Conservation (phyloP, 306 rosid species). For the Begonia loranthoides region DNA sequence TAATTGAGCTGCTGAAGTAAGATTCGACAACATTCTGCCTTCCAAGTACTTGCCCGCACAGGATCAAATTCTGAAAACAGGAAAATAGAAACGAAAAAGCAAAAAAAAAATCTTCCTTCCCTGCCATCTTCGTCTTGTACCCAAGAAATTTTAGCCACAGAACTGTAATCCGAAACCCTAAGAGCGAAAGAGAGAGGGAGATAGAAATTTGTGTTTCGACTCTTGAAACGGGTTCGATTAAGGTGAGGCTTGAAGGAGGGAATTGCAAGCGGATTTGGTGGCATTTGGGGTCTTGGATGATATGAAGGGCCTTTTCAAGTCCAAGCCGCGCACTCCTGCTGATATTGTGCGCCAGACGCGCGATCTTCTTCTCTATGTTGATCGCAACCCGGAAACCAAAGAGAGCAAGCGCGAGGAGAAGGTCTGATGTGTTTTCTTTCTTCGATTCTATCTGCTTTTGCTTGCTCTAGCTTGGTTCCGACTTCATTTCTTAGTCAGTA, state of each 20-base stretch:
- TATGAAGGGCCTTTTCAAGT: constrained; percentile 92
- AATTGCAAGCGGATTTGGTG: background rate
- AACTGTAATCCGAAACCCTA: no score
- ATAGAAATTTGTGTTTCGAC: no score
- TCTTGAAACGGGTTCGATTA: no score
- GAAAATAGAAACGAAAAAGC: no score
- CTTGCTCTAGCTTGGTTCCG: background rate
- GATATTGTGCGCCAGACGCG: constrained; percentile 82
- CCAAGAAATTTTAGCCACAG: no score
- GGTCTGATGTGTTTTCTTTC: constrained; percentile 19
- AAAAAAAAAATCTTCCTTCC: no score
- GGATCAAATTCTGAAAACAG: no score
- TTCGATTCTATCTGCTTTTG: background rate
- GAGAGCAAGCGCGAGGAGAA: constrained; percentile 91
- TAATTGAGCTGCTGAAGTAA: no score
- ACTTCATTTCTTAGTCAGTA: background rate
- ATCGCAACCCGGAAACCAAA: constrained; percentile 38
- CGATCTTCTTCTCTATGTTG: constrained; percentile 56
- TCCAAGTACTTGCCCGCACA: no score
- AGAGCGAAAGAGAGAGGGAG: no score
- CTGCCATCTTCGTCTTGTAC: no score
- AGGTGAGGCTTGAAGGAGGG: background rate
- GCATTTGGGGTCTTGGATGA: constrained; percentile 1
- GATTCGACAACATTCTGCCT: no score
- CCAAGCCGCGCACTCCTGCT: constrained; percentile 83